A percentile compares a stretch with the other conserved stretches of the same genome.
phyloP scores from a whole-genome alignment of 2,329 filamentous ascomycete genomes.

The Trichoderma afroharzianum region DNA sequence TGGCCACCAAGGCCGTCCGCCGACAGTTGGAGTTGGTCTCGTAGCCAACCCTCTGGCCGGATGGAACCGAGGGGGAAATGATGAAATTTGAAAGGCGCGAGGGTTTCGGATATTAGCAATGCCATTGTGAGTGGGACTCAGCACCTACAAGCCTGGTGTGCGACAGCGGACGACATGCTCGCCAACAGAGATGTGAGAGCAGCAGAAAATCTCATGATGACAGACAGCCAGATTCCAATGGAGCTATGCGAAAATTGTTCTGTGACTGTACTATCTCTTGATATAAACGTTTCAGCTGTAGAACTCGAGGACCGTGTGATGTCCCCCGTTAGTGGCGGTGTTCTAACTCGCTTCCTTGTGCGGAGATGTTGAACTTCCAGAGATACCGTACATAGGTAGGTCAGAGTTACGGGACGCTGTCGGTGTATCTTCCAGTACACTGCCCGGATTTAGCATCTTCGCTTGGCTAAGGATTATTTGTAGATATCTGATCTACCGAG shows the following conservation, averaged over 20 bases:
- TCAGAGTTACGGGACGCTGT: neutral
- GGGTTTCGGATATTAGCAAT: neutral
- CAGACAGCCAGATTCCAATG: neutral
- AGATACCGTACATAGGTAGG: neutral
- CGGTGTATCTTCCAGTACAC: neutral
- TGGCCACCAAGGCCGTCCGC: neutral
- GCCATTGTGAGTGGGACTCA: neutral
- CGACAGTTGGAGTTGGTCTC: neutral
- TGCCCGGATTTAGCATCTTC: neutral
- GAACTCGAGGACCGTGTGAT: neutral
- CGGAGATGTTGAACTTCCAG: neutral
- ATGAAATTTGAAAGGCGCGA: neutral
- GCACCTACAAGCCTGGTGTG: neutral
- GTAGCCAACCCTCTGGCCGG: neutral
- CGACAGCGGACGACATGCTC: neutral
- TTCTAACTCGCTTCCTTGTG: neutral
- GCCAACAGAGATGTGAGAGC: neutral
- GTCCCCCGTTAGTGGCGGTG: neutral
- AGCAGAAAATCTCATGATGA: neutral
- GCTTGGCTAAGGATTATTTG: neutral
- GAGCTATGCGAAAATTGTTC: rapidly evolving
- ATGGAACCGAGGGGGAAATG: neutral
- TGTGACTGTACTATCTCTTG: neutral
- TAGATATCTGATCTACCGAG: neutral
- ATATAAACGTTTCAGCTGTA: neutral